Conservation (phyloP, 2,329 filamentous ascomycete species). For the Paraphaeosphaeria sporulosa region DNA sequence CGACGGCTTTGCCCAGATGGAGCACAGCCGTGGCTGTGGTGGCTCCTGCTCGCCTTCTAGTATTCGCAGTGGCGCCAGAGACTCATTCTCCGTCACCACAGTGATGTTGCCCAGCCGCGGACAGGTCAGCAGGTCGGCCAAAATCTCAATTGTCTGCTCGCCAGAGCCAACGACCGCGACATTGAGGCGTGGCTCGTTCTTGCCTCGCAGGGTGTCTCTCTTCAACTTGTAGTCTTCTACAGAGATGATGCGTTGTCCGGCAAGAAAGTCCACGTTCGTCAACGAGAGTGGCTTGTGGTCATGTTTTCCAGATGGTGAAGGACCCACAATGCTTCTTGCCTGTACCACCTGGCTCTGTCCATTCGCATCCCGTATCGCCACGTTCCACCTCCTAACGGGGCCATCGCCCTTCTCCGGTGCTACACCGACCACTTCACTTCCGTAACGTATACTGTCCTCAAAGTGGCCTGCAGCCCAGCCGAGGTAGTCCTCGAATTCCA, state of each 20-base stretch:
- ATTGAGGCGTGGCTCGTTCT: constrained; percentile 39
- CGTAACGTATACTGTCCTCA: constrained; percentile 40
- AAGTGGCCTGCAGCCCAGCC: constrained; percentile 46
- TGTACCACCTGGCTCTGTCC: constrained; percentile 35
- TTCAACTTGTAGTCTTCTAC: constrained; percentile 40
- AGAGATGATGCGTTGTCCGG: constrained; percentile 45
- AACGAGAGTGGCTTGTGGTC: constrained; percentile 28
- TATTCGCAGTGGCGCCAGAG: constrained; percentile 37
- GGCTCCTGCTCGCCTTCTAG: constrained; percentile 33
- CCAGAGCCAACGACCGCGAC: constrained; percentile 42
- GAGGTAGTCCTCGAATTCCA: constrained; percentile 51
- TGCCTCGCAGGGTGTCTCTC: constrained; percentile 39
- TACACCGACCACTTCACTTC: constrained; percentile 41
- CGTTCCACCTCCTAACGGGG: constrained; percentile 35
- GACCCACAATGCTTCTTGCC: constrained; percentile 37
- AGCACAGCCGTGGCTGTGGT: constrained; percentile 42
- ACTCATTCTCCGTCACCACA: constrained; percentile 43
- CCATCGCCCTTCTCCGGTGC: constrained; percentile 31
- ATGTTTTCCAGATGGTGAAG: constrained; percentile 29
- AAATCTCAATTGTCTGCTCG: constrained; percentile 36
- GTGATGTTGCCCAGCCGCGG: constrained; percentile 45
- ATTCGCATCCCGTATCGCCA: constrained; percentile 34
- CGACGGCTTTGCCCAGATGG: constrained; percentile 44
- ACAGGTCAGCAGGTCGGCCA: constrained; percentile 45
- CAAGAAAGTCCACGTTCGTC: constrained; percentile 36